Base-by-base conservation (phyloP, 2,329 filamentous ascomycete species). In the Cladosporium colombiae region DNA sequence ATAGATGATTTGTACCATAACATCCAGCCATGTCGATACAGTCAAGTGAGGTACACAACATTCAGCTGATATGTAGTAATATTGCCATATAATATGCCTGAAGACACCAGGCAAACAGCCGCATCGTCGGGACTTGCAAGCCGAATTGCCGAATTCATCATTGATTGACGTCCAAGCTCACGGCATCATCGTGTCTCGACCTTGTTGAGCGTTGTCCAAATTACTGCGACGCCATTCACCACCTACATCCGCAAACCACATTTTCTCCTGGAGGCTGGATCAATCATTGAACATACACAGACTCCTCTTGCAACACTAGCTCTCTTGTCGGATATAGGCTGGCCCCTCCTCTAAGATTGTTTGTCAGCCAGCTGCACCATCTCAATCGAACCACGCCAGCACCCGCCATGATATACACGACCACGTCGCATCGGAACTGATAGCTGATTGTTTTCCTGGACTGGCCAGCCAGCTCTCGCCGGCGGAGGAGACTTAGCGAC, bases 1-100 rank as follows among this genome's bases (percentile, higher is more conserved):
- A 61, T 62, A 62, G 60, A 62, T 55, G 49, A 62, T 53, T 18
- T 62, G 60, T 62, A 62, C 21, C 11, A 62, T 55, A 62, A 55
- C 40, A 46, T 21, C 10, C 18, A n/a, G 23, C 21, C 56, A 46
- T 46, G 18, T 44, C 2, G 18, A 11, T 21, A 31, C 52, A 33
- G 10, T 31, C 18, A 31, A 13, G 5, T 11, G 23, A n/a, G 33
- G 25, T 55, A 55, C 18, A 33, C 21, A 2, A n/a, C 1, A 3
- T 31, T 18, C 8, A 29, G 23, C 18, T 55, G 16, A 33, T 55
- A 55, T 18, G 27, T 33, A 16, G 13, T 31, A 33, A 18, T 11
- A 52, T 29, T 3, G 13, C n/a, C 3, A 23, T 21, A 11, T 11
- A 46, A 11, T 46, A 10, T 46, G 5, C 40, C 40, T 46, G 40